Evolutionary conservation across 371 early-diverging fungal genomes (phyloP), one percentile per base, ranked within the genome.

Genomic region (Nosema muscidifuracis): DNA sequence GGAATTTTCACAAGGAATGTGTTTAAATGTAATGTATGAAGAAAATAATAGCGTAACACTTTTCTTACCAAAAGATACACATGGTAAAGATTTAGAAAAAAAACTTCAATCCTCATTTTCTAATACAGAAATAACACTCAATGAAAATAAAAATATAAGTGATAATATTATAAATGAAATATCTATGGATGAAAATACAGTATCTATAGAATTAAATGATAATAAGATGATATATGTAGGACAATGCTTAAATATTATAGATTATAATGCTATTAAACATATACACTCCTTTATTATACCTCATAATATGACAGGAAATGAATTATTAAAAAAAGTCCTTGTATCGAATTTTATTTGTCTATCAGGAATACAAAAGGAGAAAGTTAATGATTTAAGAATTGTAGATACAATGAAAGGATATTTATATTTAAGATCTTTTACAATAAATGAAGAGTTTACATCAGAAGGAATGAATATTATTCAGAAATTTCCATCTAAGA

Each of bases 401-500:
- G 71, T 71, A 1, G 71, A 71, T 24, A 42, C 71, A 0, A 40
- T 71, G 1, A 63, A 60, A 38, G 65, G 50, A 6, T 55, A 47
- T 1, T 38, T 64, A 16, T 64, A 56, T 64, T 43, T 71, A 4
- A 55, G 43, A 22, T 20, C 30, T 22, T 71, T 53, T 36, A n/a
- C 20, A 2, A 1, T 56, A 9, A 26, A 31, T 12, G 64, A 71
- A 30, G 51, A 40, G 24, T 71, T 71, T 38, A 71, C 65, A 15
- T 38, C 64, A 26, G 38, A 71, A 43, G 71, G 71, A 43, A 71
- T 71, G 71, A 58, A 60, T 42, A 47, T 71, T 26, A 47, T 70
- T 24, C 70, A 70, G 44, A 18, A 26, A 0, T 70, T 70, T 47
- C 16, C 36, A n/a, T 24, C 24, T 16, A n/a, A n/a, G n/a, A 60